Percentiles rank a stretch among this genome's conserved stretches.
phyloP scores from a whole-genome alignment of 139 green algal species.

The Coccomyxa sp. region DNA sequence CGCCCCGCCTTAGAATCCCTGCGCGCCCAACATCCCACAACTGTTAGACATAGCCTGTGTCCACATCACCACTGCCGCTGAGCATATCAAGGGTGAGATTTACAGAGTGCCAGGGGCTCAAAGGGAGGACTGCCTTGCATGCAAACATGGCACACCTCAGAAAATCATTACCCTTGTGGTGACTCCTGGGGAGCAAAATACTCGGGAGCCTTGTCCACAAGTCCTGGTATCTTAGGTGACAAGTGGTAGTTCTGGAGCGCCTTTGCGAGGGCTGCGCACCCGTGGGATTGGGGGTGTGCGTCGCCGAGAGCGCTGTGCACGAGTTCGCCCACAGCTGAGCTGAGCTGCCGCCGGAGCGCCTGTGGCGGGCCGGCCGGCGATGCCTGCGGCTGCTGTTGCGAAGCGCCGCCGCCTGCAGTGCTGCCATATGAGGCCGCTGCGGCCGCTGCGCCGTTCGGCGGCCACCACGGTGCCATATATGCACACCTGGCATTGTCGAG shows the following conservation, averaged over 20 bases:
- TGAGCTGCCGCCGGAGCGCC: neutral
- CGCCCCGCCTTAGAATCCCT: neutral
- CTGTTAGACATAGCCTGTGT: too few species aligned
- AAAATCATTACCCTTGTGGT: too few species aligned
- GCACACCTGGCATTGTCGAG: neutral
- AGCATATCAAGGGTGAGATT: too few species aligned
- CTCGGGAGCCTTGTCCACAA: too few species aligned
- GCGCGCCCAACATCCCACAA: neutral
- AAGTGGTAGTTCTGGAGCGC: too few species aligned
- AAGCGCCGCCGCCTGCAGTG: too few species aligned
- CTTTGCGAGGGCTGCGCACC: neutral
- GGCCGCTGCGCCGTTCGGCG: slow-evolving; percentile 1
- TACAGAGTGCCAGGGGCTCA: too few species aligned
- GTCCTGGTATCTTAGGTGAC: too few species aligned
- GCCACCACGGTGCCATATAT: neutral
- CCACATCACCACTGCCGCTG: too few species aligned
- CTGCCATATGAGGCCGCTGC: neutral
- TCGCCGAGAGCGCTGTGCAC: slow-evolving; percentile 28
- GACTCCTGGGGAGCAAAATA: too few species aligned
- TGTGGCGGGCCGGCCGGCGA: neutral
- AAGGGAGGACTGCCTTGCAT: too few species aligned
- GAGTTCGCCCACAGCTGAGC: slow-evolving; percentile 22
- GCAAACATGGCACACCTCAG: too few species aligned
- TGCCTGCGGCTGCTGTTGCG: slow-evolving; percentile 11
- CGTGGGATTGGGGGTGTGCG: neutral